Base-by-base conservation (phyloP, 768 basidiomycete genomes). In the Leccinum fibrillosum region DNA sequence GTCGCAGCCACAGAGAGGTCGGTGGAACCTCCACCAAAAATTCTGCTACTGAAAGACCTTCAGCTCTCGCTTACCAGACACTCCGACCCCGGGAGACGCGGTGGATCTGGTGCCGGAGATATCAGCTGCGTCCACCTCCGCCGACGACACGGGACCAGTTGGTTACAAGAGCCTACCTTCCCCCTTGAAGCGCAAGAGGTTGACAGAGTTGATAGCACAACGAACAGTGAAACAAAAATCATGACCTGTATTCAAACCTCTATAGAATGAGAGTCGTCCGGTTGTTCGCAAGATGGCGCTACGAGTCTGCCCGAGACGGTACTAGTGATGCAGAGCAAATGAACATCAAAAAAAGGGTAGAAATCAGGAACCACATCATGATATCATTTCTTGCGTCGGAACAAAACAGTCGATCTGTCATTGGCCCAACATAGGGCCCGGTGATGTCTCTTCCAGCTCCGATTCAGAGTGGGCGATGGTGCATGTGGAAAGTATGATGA, bases 361-460 rank as follows among this genome's bases (percentile, higher is more conserved):
- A 37, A 37, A 37, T 64, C 51, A 51, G 48, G 34, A 57, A 55
- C 56, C 61, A 68, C 57, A 47, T 66, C 54, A 69, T 52, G 78
- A 70, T 63, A 81, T 78, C 35, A 80, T 68, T 57, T 77, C 77
- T 62, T 77, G 28, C 74, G 28, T 39, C 6, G 77, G 53, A 90
- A 78, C 56, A 91, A 74, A 49, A 78, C 77, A 52, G 80, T 82
- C 86, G 88, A 90, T 69, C 90, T 92, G 32, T 55, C 61, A 34
- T 19, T 49, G 52, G 69, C 37, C 13, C 8, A 32, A 13, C 42
- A 17, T n/a, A 35, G 45, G 52, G 28, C 28, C 49, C 88, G 47
- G 84, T 80, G 54, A 94, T 66, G 60, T 80, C 84, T 60, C 85
- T 70, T 86, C 89, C 35, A 93, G 72, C 72, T 85, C 79, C 49